Evolutionary conservation across 2,329 filamentous ascomycete species (phyloP), one percentile per base, ranked within the genome.

Genomic region (Aspergillus jensenii): DNA sequence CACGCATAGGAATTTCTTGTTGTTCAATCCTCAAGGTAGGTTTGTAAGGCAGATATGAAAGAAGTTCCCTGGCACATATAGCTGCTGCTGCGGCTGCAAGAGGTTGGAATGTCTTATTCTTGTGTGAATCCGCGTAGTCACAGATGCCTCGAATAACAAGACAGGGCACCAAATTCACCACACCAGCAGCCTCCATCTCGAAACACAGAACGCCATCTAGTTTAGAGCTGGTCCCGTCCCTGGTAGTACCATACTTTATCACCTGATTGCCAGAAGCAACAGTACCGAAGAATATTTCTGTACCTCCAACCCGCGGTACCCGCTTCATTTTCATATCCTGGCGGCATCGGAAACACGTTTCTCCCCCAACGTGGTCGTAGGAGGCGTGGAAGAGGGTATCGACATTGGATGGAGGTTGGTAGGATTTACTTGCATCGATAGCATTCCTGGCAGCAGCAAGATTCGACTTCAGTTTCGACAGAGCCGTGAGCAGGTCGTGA

Each of bases 111-210:
- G 39, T 33, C 17, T 60, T 56, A 7, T 52, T 53, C 45, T 65
- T 65, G n/a, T 65, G 63, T 3, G 59, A 62, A 37, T 65, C 64
- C 0, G 56, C 35, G 19, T 64, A 65, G 50, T 67, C 60, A 19
- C 52, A 65, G n/a, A 67, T 61, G 6, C 65, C 63, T 12, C 60
- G 56, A 25, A 67, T 54, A 2, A 60, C 55, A 1, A 65, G 51
- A 23, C 59, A 65, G 0, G 62, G 58, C 15, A 64, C 44, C 7
- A 46, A n/a, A 33, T 62, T 53, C 43, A 62, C 58, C 1, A 62
- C 17, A 3, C 49, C 53, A 4, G 59, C 59, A 0, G 59, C 56
- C n/a, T 61, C 56, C 59, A 59, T 61, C 21, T 62, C 59, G 21
- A 61, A 62, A 19, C 57, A 57, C 1, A 62, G 12, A 0, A 59